Evolutionary conservation across 2,329 filamentous ascomycete species (phyloP).

Genomic region (Camillea tinctor): DNA sequence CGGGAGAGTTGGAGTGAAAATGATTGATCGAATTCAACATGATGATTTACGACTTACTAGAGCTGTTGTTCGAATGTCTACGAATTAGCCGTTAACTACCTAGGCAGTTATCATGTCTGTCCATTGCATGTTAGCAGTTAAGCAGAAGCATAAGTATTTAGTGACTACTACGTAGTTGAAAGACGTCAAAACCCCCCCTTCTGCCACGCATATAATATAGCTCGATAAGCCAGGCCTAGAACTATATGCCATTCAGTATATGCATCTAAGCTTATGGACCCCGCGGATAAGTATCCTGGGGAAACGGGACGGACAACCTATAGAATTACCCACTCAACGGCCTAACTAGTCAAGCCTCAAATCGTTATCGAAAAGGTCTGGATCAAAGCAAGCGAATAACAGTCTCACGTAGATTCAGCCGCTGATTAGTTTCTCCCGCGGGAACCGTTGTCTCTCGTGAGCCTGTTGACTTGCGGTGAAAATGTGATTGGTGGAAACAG

Average conservation of each 20-base stretch:
- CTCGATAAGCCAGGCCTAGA: not conserved
- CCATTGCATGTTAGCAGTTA: too few relatives aligned
- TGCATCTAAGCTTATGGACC: too few relatives aligned
- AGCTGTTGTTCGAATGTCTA: not conserved
- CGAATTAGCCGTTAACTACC: too few relatives aligned
- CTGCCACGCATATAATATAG: too few relatives aligned
- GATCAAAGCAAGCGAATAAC: not conserved
- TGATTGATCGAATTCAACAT: not conserved
- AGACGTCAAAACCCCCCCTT: too few relatives aligned
- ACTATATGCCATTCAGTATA: not conserved
- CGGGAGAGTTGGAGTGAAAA: not conserved
- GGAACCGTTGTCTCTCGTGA: not conserved
- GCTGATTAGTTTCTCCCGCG: not conserved
- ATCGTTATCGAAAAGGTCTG: not conserved
- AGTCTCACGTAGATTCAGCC: not conserved
- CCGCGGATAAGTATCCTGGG: not conserved
- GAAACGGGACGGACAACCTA: not conserved
- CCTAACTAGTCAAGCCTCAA: not conserved
- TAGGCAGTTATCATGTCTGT: too few relatives aligned
- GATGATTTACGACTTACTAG: not conserved
- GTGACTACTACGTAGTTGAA: too few relatives aligned
- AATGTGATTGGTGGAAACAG: slow-evolving; percentile 14
- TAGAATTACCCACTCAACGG: not conserved
- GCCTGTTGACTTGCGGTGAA: not conserved
- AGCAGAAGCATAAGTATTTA: too few relatives aligned